Evolutionary conservation across 2,329 filamentous ascomycete species (phyloP), one percentile per base, ranked within the genome.

Genomic region (Dactylellina sp.): DNA sequence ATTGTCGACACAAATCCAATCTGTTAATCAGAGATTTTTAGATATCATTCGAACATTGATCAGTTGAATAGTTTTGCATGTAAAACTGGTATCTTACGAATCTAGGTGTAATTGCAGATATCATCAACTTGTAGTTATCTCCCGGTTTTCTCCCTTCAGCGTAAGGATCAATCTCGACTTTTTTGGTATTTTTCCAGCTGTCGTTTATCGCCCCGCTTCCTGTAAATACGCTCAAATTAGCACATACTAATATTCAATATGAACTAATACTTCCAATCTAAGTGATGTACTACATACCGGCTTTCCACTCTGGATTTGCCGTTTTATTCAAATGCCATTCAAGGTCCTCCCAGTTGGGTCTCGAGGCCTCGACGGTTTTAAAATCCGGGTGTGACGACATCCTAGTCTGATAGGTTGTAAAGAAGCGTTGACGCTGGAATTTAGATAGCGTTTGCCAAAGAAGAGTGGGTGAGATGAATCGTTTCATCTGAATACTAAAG

Each of bases 61-160:
- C n/a, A n/a, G n/a, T n/a, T n/a, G n/a, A n/a, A n/a, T n/a, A n/a
- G n/a, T n/a, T n/a, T n/a, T n/a, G n/a, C n/a, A n/a, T n/a, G n/a
- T n/a, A n/a, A n/a, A n/a, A n/a, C n/a, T n/a, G n/a, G n/a, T n/a
- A 37, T 55, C 39, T 14, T 49, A 97, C 89, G 11, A 94, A 94
- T 11, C 94, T 87, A 0, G 94, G 94, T 14, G 93, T 86, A 77
- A 97, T 87, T 76, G 88, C 88, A 16, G 88, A 91, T 81, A 97
- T 96, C 75, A 97, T 84, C 12, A 97, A 86, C 82, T 96, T 97
- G 86, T 98, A 97, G 85, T 97, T 97, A 82, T 86, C 88, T 0
- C 84, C 82, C 0, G 87, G 82, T 0, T 88, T 85, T 0, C 93
- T 86, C 32, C 89, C 91, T 25, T 88, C 83, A 64, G 85, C 89